Percentiles rank a stretch among this genome's conserved stretches.
Conservation (phyloP, 1,139 yeast species). For the Diutina neorugosa region DNA sequence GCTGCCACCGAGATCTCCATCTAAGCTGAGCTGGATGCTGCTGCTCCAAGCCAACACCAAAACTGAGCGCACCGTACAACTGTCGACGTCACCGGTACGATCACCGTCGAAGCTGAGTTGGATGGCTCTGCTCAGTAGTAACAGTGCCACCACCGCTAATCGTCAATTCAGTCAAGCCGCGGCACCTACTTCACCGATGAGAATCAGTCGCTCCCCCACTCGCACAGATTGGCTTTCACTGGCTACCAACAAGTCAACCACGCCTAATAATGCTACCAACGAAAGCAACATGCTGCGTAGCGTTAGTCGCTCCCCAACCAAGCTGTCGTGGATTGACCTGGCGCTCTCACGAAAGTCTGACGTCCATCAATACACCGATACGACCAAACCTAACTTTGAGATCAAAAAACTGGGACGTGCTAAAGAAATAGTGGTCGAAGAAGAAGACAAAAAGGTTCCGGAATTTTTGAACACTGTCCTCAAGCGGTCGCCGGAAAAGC, state of each 20-base stretch:
- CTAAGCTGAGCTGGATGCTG: background rate
- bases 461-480: background rate
- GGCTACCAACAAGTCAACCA: background rate
- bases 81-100: background rate
- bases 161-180: background rate
- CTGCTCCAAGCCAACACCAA: background rate
- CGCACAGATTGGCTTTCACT: background rate
- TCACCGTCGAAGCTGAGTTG: background rate
- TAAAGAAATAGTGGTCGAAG: background rate
- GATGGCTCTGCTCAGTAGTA: background rate
- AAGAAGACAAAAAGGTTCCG: background rate
- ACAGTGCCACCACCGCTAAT: background rate
- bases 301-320: background rate
- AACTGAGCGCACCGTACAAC: background rate
- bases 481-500: slow-evolving; percentile 1
- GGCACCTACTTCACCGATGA: background rate
- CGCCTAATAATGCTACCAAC: background rate
- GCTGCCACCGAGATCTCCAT: background rate
- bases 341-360: background rate
- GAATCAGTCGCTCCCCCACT: background rate
- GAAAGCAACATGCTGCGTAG: background rate
- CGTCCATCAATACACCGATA: background rate
- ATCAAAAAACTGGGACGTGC: background rate
- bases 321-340: background rate
- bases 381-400: background rate